Evolutionary conservation across 1,284 basidiomycete genomes (phyloP), one percentile per base, ranked within the genome.

Genomic region (Calocybe gambosa): DNA sequence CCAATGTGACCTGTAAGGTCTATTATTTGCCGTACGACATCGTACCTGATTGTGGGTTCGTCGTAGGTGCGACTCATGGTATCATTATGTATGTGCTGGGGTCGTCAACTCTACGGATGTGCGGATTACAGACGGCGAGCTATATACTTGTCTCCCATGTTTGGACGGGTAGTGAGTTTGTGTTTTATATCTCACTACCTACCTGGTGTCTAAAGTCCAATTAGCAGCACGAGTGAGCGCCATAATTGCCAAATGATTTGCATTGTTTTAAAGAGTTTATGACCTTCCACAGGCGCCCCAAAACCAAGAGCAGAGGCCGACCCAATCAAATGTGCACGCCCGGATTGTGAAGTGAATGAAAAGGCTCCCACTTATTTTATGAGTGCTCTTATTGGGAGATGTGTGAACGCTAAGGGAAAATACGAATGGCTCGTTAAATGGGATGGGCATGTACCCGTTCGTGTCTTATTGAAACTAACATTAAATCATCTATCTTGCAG

Each of bases 11-110:
- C 37, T 42, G 67, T 69, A 50, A 50, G 64, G 23, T 31, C 20
- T 25, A 18, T 3, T 38, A 12, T 16, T 4, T 46, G 28, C 29
- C 43, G n/a, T 26, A 10, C 19, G 19, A 20, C 31, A 34, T 26
- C 19, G 4, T 31, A 21, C 37, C 39, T 50, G 44, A 23, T 46
- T 41, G 29, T 28, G 13, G 21, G 36, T 19, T 26, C 10, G 42
- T 19, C 29, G 33, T 37, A 66, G 65, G 16, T 66, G 63, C 46
- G 51, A 49, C 8, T 40, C 31, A 13, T 68, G 68, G 69, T 71
- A 65, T 42, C 69, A 71, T 42, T 63, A 65, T 29, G 68, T 65
- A 7, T 71, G 69, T 42, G 63, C 67, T 12, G 68, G 67, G 6
- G 57, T 69, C 19, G 42, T 18, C 15, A 50, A 47, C 12, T 38